These are phyloP conservation scores for Funneliformis geosporum DNA, from an alignment of 192 early-diverging fungal genomes.

Conservation along the genomic window DNA sequence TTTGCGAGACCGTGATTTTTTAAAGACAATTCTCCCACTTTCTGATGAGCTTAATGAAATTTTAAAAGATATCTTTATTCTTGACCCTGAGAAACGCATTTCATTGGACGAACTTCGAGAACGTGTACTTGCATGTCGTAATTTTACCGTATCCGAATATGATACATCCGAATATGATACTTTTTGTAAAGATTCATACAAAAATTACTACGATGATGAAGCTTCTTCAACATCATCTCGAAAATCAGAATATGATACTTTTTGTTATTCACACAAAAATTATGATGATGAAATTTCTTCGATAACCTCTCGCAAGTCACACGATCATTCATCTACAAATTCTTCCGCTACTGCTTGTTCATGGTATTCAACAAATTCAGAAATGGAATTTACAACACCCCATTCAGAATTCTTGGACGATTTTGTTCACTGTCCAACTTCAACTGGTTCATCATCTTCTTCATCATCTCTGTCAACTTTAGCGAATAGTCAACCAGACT, in stretches of 20 bases:
- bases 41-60: conserved; percentile 63
- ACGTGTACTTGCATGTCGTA: conserved; percentile 45
- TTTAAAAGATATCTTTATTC: conserved; percentile 48
- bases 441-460: conserved; percentile 1
- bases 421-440: conserved; percentile 17
- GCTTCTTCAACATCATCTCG: neutral
- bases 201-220: neutral
- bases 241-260: too few relatives aligned
- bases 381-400: conserved; percentile 14
- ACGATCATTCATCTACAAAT: neutral
- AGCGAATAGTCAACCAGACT: conserved; percentile 18
- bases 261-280: neutral
- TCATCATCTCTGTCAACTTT: conserved; percentile 8
- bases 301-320: neutral
- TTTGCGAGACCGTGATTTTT: conserved; percentile 57
- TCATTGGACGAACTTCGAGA: conserved; percentile 42
- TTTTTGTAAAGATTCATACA: neutral
- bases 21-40: conserved; percentile 60
- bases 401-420: conserved; percentile 12
- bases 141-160: conserved; percentile 46
- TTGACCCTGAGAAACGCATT: conserved; percentile 49
- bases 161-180: neutral
- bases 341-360: conserved; percentile 26
- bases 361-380: conserved; percentile 22
- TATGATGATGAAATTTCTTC: neutral